Evolutionary conservation across 148 eudicot species (phyloP).

Genomic region (Spergularia marina): DNA sequence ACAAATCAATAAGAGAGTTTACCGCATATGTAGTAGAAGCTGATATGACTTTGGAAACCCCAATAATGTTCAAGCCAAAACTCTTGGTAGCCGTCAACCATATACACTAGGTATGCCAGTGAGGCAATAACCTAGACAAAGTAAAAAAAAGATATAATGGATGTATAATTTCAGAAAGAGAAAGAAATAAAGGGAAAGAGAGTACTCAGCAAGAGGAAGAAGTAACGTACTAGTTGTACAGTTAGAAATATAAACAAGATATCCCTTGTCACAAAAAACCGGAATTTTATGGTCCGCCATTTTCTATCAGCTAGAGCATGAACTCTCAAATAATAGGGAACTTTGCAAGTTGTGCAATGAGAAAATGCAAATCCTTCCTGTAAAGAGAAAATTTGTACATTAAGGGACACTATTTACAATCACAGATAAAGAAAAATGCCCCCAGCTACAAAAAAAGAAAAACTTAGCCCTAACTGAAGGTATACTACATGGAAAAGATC

Average conservation of each 20-base stretch:
- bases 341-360: conserved; percentile 98
- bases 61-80: conserved; percentile 77
- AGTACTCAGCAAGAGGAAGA: conserved; percentile 14
- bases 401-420: neutral
- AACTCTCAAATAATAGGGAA: conserved; percentile 85
- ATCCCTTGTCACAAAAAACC: conserved; percentile 93
- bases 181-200: conserved; percentile 1
- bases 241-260: conserved; percentile 78
- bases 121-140: conserved; percentile 66
- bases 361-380: conserved; percentile 99
- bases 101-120: conserved; percentile 71
- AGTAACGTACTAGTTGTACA: conserved; percentile 82
- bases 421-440: neutral
- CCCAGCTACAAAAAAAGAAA: neutral
- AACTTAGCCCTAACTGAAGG: neutral
- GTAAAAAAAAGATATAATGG: neutral
- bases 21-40: conserved; percentile 93
- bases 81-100: conserved; percentile 69
- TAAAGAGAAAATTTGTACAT: conserved; percentile 20
- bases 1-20: conserved; percentile 27
- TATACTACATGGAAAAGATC: neutral
- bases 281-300: conserved; percentile 91
- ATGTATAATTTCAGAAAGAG: neutral
- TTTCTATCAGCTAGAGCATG: conserved; percentile 83
- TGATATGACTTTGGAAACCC: conserved; percentile 66